phyloP scores from a whole-genome alignment of 208 protist genomes.

The Trypanosoma conorhini region DNA sequence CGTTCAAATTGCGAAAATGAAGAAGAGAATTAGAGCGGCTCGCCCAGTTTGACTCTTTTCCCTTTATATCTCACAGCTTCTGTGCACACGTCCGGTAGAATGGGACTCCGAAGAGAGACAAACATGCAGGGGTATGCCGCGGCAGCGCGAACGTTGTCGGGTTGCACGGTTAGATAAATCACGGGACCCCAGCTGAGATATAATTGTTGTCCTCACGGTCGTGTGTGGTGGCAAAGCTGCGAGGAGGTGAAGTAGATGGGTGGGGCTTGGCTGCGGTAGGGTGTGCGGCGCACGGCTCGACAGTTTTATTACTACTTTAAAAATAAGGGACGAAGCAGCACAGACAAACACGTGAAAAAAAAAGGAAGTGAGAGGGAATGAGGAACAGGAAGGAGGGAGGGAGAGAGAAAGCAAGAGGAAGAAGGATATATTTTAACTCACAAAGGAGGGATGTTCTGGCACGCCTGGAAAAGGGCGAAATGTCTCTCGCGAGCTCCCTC shows the following conservation, averaged over 20 bases:
- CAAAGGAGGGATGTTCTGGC: neutral
- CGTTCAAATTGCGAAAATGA: constrained; percentile 24
- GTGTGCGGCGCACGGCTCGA: neutral
- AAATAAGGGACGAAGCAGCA: neutral
- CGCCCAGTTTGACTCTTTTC: constrained; percentile 14
- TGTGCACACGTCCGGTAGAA: constrained; percentile 8
- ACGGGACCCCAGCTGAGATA: neutral
- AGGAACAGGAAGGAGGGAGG: neutral
- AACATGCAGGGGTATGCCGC: neutral
- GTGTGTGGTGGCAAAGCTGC: neutral
- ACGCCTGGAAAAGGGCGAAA: neutral
- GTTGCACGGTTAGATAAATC: neutral
- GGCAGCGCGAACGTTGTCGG: too few relatives aligned
- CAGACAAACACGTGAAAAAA: neutral
- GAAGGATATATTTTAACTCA: neutral
- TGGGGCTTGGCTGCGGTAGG: neutral
- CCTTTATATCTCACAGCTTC: constrained; percentile 15
- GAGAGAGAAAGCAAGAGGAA: neutral
- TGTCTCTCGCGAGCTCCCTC: neutral
- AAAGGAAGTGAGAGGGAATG: neutral
- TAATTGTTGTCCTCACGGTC: neutral
- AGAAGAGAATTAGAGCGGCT: constrained; percentile 33
- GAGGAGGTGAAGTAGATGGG: neutral
- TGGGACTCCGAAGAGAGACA: neutral
- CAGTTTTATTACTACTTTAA: neutral